These are phyloP conservation scores for Linnemannia exigua DNA, from an alignment of 192 early-diverging fungal species.

Conservation along the genomic window DNA sequence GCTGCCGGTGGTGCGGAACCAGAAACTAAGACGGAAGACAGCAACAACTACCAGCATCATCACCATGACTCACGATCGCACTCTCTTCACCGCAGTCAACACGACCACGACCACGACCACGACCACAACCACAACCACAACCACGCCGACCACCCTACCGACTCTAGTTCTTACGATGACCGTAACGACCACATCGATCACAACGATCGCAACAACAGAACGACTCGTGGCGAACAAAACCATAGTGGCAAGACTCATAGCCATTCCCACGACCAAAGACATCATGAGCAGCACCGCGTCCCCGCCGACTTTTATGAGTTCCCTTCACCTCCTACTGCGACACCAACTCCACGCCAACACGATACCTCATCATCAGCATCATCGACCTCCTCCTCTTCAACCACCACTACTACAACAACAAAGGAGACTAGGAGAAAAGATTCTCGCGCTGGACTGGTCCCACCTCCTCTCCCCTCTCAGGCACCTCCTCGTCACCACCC, in stretches of 20 bases:
- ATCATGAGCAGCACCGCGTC: neutral
- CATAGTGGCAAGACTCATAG: neutral
- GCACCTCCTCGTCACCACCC: conserved; percentile 42
- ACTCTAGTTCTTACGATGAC: neutral
- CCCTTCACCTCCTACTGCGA: neutral
- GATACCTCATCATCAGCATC: neutral
- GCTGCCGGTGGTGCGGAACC: neutral
- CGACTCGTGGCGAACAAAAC: neutral
- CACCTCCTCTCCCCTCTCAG: conserved; percentile 38
- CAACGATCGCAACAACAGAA: neutral
- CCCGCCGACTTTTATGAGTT: neutral
- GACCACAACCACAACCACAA: neutral
- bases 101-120: neutral
- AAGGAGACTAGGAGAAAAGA: neutral
- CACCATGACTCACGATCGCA: neutral
- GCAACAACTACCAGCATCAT: neutral
- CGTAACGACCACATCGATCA: neutral
- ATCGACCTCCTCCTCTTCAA: neutral
- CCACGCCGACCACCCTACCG: neutral
- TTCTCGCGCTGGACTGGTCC: conserved; percentile 1
- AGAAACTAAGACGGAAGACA: neutral
- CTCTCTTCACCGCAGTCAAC: neutral
- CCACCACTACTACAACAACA: neutral
- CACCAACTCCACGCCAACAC: neutral
- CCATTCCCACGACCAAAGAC: neutral